Conservation (phyloP, 495 filamentous ascomycete species). For the Endocarpon pusillum region DNA sequence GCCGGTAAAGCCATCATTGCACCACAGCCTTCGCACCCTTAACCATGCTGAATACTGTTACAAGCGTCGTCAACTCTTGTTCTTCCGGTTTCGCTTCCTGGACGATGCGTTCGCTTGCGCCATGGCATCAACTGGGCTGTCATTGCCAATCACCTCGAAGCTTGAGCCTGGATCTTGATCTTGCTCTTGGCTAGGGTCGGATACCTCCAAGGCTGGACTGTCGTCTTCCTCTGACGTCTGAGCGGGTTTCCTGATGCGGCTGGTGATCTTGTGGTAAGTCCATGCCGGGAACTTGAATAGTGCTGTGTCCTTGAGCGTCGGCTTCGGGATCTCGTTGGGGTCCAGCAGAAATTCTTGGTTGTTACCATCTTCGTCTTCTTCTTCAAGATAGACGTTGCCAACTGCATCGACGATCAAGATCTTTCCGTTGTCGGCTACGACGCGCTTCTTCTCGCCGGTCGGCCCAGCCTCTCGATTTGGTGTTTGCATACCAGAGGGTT, state of each 20-base stretch:
- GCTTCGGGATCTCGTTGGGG: conserved; percentile 44
- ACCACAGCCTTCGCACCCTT: too few relatives aligned
- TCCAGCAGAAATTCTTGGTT: conserved; percentile 72
- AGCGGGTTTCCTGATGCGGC: conserved; percentile 23
- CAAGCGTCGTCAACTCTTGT: too few relatives aligned
- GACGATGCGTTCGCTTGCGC: too few relatives aligned
- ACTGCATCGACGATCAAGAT: conserved; percentile 77
- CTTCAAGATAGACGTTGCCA: conserved; percentile 84
- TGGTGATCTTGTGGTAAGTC: conserved; percentile 39
- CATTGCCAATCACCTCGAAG: too few relatives aligned
- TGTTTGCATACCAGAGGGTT: conserved; percentile 30
- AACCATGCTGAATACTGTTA: too few relatives aligned
- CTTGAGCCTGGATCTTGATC: too few relatives aligned
- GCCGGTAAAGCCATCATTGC: too few relatives aligned
- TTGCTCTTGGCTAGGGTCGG: too few relatives aligned
- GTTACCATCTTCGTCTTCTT: conserved; percentile 72
- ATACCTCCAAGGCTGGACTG: too few relatives aligned
- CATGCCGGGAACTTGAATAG: conserved; percentile 51
- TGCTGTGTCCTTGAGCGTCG: conserved; percentile 52
- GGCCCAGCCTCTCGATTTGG: conserved; percentile 33
- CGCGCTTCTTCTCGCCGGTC: conserved; percentile 57
- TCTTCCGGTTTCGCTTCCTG: too few relatives aligned
- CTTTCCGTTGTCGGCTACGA: conserved; percentile 90
- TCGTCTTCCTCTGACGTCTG: conserved; percentile 18
- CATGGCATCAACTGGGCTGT: too few relatives aligned